Conservation (phyloP, 345 rosid genomes). For the Sisymbrium altissimum region DNA sequence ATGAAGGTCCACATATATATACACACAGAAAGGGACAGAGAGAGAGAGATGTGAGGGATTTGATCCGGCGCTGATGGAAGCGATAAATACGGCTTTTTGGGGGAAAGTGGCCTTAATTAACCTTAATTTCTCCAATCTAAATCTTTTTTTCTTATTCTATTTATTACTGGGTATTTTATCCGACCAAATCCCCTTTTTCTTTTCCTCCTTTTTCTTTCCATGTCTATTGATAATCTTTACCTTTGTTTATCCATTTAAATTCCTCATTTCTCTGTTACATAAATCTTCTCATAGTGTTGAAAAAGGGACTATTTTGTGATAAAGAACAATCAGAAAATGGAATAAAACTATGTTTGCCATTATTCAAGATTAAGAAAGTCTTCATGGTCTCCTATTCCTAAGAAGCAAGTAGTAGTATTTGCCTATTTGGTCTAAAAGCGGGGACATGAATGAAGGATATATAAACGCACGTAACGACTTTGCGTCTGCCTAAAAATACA, state of each 20-base stretch:
- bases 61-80: conserved; percentile 33
- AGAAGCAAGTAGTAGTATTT: neutral
- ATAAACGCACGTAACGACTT: conserved; percentile 27
- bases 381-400: neutral
- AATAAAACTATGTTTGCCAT: neutral
- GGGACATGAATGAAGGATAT: conserved; percentile 7
- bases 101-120: conserved; percentile 13
- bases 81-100: conserved; percentile 30
- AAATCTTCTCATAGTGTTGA: neutral
- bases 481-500: conserved; percentile 14
- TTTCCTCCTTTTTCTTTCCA: neutral
- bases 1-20: conserved; percentile 17
- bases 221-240: neutral
- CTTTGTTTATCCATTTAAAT: neutral
- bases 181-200: conserved; percentile 11
- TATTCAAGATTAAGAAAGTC: conserved; percentile 17
- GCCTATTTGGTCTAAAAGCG: neutral
- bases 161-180: conserved; percentile 1
- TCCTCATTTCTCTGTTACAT: neutral
- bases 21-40: neutral
- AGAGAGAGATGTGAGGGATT: conserved; percentile 1
- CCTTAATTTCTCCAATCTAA: conserved; percentile 24
- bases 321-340: neutral
- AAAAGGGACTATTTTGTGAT: neutral
- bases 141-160: neutral